Base-by-base conservation (phyloP, 1,284 basidiomycete genomes). In the Puccinia novopanici region DNA sequence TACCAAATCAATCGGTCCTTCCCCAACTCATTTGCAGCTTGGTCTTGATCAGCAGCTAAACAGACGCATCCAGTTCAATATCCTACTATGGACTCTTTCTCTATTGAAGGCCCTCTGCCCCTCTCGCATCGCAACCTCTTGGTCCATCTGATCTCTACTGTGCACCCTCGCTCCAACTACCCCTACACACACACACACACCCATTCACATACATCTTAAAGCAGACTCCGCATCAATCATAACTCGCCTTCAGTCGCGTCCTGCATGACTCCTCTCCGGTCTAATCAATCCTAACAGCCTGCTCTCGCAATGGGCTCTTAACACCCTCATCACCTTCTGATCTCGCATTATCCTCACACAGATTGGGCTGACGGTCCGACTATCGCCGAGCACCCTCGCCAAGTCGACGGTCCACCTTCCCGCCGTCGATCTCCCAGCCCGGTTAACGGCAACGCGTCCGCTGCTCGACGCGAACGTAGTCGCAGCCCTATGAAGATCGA, bases 361-460 rank as follows among this genome's bases (percentile, higher is more conserved):
- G 78, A 80, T 80, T 80, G 78, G 78, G 78, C 55, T 2, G 63
- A 80, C 57, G 78, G 78, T 54, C 78, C 78, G 57, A 52, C 70
- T 55, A 24, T 52, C 22, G 50, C 70, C 40, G 55, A 52, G 17
- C 55, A 61, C 55, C 52, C 54, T 24, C 48, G 40, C 8, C 45
- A 24, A 59, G 42, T 40, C 40, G 55, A 61, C 34, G 24, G 22
- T 0, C 75, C 75, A 0, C 42, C 61, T 3, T 59, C 55, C n/a
- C 34, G 24, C 10, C 45, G 70, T 30, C 52, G 78, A 54, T 72
- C 70, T 0, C 50, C 68, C 24, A 80, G 78, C 42, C 78, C 78
- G 12, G 24, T 27, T 61, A 45, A 59, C 34, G 30, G 9, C 34
- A 19, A 17, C 40, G 34, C 30, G 34, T 40, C 59, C 5, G 19